phyloP scores from a whole-genome alignment of 306 rosid species.

The Dryas octopetala region DNA sequence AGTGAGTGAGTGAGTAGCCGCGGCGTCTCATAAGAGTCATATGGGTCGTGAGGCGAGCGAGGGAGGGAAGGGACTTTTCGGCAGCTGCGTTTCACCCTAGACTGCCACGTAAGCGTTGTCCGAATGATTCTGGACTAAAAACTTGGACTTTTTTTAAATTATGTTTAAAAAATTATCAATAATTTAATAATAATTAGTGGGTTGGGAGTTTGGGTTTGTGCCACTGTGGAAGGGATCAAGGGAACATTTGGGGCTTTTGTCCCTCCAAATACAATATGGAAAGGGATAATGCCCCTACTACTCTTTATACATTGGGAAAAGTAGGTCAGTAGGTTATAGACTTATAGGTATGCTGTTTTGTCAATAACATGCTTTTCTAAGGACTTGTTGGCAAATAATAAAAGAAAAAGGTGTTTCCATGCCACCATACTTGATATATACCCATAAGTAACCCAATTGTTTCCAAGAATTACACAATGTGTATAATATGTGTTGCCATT shows the following conservation, averaged over 20 bases:
- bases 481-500: too few species aligned
- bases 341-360: too few species aligned
- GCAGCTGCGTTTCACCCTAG: slow-evolving; percentile 78
- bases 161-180: background rate
- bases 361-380: too few species aligned
- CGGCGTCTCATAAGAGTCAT: slow-evolving; percentile 10
- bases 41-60: slow-evolving; percentile 4
- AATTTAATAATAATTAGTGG: background rate
- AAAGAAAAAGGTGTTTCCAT: too few species aligned
- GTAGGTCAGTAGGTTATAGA: too few species aligned
- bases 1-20: slow-evolving; percentile 1
- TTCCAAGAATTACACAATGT: too few species aligned
- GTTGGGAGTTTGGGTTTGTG: background rate
- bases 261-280: too few species aligned
- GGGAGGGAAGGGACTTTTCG: slow-evolving; percentile 38
- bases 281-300: too few species aligned
- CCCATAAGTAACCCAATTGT: too few species aligned
- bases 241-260: background rate
- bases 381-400: too few species aligned
- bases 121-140: slow-evolving; percentile 49
- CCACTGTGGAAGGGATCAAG: background rate
- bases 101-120: slow-evolving; percentile 78
- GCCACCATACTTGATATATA: too few species aligned
- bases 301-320: too few species aligned
- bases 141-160: background rate